These are phyloP conservation scores for Nakazawaea wyomingensis DNA, from an alignment of 805 yeast genomes.

Conservation along the genomic window DNA sequence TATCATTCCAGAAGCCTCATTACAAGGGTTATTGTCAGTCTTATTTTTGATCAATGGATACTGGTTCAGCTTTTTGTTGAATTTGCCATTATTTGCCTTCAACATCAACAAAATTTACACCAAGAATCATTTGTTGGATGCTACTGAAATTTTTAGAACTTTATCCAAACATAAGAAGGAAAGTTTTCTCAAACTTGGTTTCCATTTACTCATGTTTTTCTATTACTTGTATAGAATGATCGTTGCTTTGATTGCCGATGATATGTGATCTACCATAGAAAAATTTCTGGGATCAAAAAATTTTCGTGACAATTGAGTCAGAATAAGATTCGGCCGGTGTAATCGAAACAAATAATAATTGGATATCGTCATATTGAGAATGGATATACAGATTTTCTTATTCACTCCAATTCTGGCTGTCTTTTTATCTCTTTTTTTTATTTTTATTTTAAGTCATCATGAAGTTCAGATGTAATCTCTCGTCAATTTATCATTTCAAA, in stretches of 20 bases:
- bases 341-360: no score
- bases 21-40: conserved; percentile 67
- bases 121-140: conserved; percentile 85
- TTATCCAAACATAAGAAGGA: conserved; percentile 90
- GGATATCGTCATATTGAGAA: no score
- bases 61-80: conserved; percentile 84
- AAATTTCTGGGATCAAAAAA: no score
- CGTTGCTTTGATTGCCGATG: conserved; percentile 81
- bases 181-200: conserved; percentile 83
- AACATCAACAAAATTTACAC: conserved; percentile 75
- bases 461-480: no score
- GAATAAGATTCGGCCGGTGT: no score
- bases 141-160: conserved; percentile 96
- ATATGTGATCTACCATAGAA: no score
- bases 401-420: no score
- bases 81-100: conserved; percentile 78
- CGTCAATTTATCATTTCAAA: no score
- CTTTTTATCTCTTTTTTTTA: no score
- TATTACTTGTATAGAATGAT: conserved; percentile 95
- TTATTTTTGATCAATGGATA: conserved; percentile 81
- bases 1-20: conserved; percentile 83
- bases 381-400: no score
- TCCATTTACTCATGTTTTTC: conserved; percentile 89
- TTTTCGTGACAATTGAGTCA: no score
- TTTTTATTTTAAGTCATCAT: no score